These are phyloP conservation scores for Golubevia pallescens DNA, from an alignment of 1,284 basidiomycete genomes.

Conservation along the genomic window DNA sequence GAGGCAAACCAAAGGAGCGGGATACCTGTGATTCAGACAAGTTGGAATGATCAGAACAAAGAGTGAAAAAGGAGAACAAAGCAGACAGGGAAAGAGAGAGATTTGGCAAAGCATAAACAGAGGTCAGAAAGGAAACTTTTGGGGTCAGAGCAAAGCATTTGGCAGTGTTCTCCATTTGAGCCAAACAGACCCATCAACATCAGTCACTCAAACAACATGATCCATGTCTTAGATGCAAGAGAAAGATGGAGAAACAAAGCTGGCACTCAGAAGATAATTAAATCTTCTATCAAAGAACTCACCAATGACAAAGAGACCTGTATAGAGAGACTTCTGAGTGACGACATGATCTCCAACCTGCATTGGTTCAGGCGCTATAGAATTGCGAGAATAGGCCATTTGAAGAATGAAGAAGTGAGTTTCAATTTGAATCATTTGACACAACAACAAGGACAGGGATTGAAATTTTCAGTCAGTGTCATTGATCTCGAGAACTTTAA, in stretches of 20 bases:
- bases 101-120: neutral
- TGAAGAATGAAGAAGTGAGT: neutral
- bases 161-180: too few species aligned
- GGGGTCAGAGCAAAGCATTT: too few species aligned
- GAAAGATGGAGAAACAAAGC: constrained; percentile 3
- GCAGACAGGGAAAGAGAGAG: neutral
- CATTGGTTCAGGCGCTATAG: constrained; percentile 54
- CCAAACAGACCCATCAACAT: neutral
- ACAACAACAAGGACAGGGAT: too few species aligned
- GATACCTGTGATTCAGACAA: constrained; percentile 24
- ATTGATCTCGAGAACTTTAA: too few species aligned
- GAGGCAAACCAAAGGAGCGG: constrained; percentile 53
- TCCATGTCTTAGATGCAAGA: neutral
- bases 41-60: too few species aligned
- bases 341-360: constrained; percentile 79
- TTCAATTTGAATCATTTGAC: neutral
- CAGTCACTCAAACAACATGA: constrained; percentile 3
- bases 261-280: too few species aligned
- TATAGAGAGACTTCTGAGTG: constrained; percentile 76
- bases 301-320: constrained; percentile 66
- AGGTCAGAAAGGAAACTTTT: neutral
- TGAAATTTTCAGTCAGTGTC: too few species aligned
- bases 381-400: neutral
- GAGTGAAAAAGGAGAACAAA: neutral
- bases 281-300: constrained; percentile 2